Evolutionary conservation across 2,329 filamentous ascomycete species (phyloP), one percentile per base, ranked within the genome.

Genomic region (Cytospora mali): DNA sequence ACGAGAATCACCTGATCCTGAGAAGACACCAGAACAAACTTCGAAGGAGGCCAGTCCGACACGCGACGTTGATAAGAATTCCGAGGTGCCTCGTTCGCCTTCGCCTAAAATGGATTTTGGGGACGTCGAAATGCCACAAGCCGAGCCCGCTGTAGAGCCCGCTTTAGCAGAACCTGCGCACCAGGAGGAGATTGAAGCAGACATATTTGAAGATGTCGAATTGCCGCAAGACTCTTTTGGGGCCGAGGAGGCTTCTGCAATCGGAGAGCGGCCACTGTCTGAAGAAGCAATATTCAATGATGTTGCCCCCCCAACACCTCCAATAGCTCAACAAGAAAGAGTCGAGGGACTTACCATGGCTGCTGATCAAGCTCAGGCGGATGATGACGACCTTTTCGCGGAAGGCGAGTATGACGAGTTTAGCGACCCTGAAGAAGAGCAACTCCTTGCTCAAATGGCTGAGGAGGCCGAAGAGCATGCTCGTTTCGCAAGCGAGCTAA

Each of bases 381-480:
- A 66, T 21, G 71, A 66, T 53, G 61, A 66, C 52, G 64, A 58
- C 27, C 31, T 68, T 61, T 65, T 56, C 42, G 66, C 50, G 21
- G 62, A 64, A 18, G 87, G 91, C 46, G 90, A 93, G 21, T 88
- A 91, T 66, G 86, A 88, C 55, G 85, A 88, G 23, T 88, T 89
- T 69, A 95, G 91, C 35, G 94, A 98, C 67, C 90, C 92, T 0
- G 95, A 97, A 75, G 94, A 98, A 66, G 93, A 93, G 72, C 93
- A 97, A 69, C 82, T 99, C 7, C 84, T 98, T 61, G 86, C 85
- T 7, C 92, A 94, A 68, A 87, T 99, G 69, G 93, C 92, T 0
- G 86, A 89, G 28, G 96, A 99, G 80, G 92, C 91, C 1, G 92
- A 97, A 76, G 95, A 97, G 70, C 94, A 99, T 71, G 93, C 91